Evolutionary conservation across 2,329 filamentous ascomycete species (phyloP), one percentile per base, ranked within the genome.

Genomic region (Blastomyces parvus): DNA sequence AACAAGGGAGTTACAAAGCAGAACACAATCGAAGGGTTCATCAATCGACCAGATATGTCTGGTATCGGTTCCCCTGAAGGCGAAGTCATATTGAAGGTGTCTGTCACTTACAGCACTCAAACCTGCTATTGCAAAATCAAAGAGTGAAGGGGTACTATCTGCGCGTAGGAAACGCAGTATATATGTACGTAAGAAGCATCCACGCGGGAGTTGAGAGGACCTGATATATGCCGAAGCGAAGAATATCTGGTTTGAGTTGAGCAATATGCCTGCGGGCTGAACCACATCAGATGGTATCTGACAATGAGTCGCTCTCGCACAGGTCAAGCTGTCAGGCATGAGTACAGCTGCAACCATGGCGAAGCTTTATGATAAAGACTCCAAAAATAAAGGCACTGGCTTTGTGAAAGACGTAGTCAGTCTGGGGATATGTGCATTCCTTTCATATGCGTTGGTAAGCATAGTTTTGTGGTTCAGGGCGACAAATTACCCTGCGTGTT

Each of bases 11-110:
- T 44, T 27, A 59, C 38, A 46, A 59, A 36, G 22, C 22, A 27
- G 38, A 59, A 59, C 11, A 59, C 13, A 14, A 59, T 59, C 40
- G 56, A 59, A 44, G 56, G 56, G 11, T 11, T 44, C 38, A 44
- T 44, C 36, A 59, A 59, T 42, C 38, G 56, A 27, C 11, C 22
- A 46, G 36, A 59, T 27, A 59, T 44, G n/a, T 59, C 56, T 30
- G 56, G 22, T 30, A 44, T 44, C 38, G 56, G 38, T 25, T 44
- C 38, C 33, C 56, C 22, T 46, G 38, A 30, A 7, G 38, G 36
- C 19, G 22, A 30, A 44, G 13, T 4, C 56, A 59, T 59, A 44
- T 30, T 59, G 56, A 2, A 33, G 17, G 22, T 19, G 8, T 17
- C 38, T 46, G 22, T n/a, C 42, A 19, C 38, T 44, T 44, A 40